These are phyloP conservation scores for Debaryomycetaceae sp. DNA, from an alignment of 1,139 yeast genomes.

Conservation along the genomic window DNA sequence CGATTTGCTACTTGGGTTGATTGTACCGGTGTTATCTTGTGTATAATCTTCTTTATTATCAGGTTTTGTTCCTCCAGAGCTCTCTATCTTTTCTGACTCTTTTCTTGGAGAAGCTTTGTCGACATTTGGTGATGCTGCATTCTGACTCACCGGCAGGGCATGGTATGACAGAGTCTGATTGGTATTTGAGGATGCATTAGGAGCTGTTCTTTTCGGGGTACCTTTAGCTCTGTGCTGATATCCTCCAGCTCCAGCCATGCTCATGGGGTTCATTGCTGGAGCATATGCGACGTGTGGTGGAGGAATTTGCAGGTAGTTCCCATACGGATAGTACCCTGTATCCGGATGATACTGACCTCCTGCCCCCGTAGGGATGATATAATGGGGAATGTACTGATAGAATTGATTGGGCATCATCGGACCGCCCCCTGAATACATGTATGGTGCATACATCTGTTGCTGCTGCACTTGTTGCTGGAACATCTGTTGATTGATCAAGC, in stretches of 20 bases:
- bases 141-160: neutral
- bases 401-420: slow-evolving; percentile 14
- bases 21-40: neutral
- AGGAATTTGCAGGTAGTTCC: slow-evolving; percentile 4
- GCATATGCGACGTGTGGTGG: slow-evolving; percentile 6
- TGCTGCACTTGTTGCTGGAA: slow-evolving; percentile 17
- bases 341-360: slow-evolving; percentile 9
- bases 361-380: slow-evolving; percentile 11
- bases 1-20: neutral
- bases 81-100: neutral
- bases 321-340: slow-evolving; percentile 3
- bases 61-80: neutral
- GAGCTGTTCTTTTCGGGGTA: slow-evolving; percentile 5
- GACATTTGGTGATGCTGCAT: neutral
- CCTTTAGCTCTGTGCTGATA: slow-evolving; percentile 5
- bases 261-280: slow-evolving; percentile 1
- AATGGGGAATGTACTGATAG: slow-evolving; percentile 14
- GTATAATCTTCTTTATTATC: neutral
- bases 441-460: slow-evolving; percentile 18
- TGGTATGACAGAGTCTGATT: neutral
- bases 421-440: slow-evolving; percentile 16
- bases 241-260: slow-evolving; percentile 1
- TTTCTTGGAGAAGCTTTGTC: neutral
- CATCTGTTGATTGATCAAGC: slow-evolving; percentile 12
- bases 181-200: slow-evolving; percentile 3